Conservation (phyloP, 2,329 filamentous ascomycete species). For the Coniochaeta sp. region DNA sequence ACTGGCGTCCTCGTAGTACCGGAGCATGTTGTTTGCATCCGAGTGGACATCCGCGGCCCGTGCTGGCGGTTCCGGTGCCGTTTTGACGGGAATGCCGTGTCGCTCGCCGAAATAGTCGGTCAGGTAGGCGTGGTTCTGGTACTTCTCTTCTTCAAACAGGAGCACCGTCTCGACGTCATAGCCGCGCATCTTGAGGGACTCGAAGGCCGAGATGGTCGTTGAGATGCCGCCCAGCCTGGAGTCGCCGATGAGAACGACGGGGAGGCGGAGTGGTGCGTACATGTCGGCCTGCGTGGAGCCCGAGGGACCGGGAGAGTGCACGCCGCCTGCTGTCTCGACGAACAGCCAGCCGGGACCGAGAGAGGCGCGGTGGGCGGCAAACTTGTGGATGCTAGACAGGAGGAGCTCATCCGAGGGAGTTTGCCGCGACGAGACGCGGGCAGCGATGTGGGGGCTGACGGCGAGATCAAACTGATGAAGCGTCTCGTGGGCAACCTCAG, state of each 20-base stretch:
- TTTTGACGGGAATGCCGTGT: constrained; percentile 47
- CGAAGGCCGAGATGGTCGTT: constrained; percentile 71
- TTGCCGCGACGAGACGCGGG: constrained; percentile 37
- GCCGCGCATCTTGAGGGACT: constrained; percentile 69
- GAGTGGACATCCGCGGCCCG: constrained; percentile 27
- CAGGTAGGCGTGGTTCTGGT: constrained; percentile 63
- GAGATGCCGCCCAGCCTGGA: constrained; percentile 72
- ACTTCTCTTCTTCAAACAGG: constrained; percentile 59
- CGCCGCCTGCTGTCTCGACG: constrained; percentile 75
- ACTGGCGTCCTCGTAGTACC: constrained; percentile 50
- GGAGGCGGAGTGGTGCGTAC: constrained; percentile 66
- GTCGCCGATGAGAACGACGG: constrained; percentile 69
- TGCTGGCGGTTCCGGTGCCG: constrained; percentile 53
- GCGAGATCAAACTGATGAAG: constrained; percentile 68
- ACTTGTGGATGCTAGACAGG: constrained; percentile 37
- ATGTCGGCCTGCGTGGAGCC: constrained; percentile 72
- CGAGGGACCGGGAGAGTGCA: constrained; percentile 71
- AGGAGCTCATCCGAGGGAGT: constrained; percentile 44
- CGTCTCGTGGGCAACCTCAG: constrained; percentile 40
- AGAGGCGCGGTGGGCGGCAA: constrained; percentile 34
- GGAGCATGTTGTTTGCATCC: constrained; percentile 50
- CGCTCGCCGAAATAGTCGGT: constrained; percentile 57
- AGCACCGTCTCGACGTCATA: constrained; percentile 68
- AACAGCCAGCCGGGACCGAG: constrained; percentile 51
- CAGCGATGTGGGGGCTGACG: constrained; percentile 72